phyloP scores from a whole-genome alignment of 805 yeast genomes.

The Metschnikowia borealis region DNA sequence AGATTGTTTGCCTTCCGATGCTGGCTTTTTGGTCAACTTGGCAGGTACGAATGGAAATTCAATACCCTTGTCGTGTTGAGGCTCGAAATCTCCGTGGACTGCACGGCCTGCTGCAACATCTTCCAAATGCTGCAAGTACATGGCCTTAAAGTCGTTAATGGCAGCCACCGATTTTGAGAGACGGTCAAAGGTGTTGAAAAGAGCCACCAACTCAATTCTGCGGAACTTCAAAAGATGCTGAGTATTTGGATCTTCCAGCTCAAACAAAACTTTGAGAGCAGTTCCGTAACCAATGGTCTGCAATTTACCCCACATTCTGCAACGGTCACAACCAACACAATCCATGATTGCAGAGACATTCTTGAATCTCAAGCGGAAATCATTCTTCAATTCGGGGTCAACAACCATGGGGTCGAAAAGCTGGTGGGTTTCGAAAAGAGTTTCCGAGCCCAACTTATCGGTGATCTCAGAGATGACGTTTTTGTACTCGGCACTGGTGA shows the following conservation, averaged over 20 bases:
- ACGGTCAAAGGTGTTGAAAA: conserved; percentile 89
- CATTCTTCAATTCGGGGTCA: conserved; percentile 63
- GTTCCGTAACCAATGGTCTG: conserved; percentile 98
- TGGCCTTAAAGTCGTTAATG: conserved; percentile 61
- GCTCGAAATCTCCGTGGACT: conserved; percentile 40
- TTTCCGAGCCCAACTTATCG: conserved; percentile 18
- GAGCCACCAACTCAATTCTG: conserved; percentile 82
- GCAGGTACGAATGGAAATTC: conserved; percentile 33
- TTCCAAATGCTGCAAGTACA: conserved; percentile 44
- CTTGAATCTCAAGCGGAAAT: conserved; percentile 78
- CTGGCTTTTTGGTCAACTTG: not conserved
- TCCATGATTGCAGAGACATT: conserved; percentile 94
- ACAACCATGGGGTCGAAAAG: conserved; percentile 46
- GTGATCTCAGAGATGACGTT: conserved; percentile 10
- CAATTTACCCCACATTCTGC: conserved; percentile 96
- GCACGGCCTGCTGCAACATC: conserved; percentile 38
- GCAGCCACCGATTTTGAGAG: conserved; percentile 79
- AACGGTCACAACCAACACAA: conserved; percentile 97
- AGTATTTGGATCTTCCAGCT: conserved; percentile 52
- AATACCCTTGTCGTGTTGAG: conserved; percentile 28
- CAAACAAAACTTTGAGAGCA: conserved; percentile 85
- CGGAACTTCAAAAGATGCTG: conserved; percentile 57
- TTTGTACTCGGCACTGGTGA: conserved; percentile 29
- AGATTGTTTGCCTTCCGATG: not conserved
- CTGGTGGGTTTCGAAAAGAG: conserved; percentile 44